Base-by-base conservation (phyloP, 2,329 filamentous ascomycete species). In the Pseudogymnoascus sp. region DNA sequence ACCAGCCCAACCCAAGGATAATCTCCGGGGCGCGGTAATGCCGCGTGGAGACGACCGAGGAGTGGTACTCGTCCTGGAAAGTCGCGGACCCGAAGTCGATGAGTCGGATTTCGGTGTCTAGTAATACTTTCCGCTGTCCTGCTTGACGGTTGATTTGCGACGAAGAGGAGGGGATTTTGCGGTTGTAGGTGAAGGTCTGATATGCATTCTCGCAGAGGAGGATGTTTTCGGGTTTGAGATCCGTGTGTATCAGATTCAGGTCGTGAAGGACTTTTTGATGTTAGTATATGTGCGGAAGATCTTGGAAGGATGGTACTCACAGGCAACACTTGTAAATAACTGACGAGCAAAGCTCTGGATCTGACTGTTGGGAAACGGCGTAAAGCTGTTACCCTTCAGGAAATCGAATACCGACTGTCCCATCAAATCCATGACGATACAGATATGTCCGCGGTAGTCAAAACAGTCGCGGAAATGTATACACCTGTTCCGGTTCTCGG, bases 321-420 rank as follows among this genome's bases (percentile, higher is more conserved):
- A 99, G 64, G 95, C 95, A 72, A 99, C 96, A 72, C 93, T 97
- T n/a, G 93, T 97, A 66, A 99, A 90, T 14, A 99, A 81, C 74
- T 99, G 95, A 60, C 93, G 86, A 59, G 95, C 95, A 80, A 99
- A 97, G 74, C 86, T 93, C 75, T 97, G 95, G 65, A 99, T 99
- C 76, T 99, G 95, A 68, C 93, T 97, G 80, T 96, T 97, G 11
- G 95, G 95, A 72, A 99, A 99, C 0, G 95, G 95, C 16, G 96
- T 92, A 73, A 99, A 99, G 68, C 86, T 84, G 73, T 97, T 97
- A 72, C 88, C 87, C 79, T 99, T 99, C 59, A 99, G 82, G 70
- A 99, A 99, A 77, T 99, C 95, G 74, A 99, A 99, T 62, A 99
- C 93, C 71, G 93, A 97, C 73, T 97, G 93, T 59, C 93, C 93